A percentile compares a stretch with the other conserved stretches of the same genome.
phyloP scores from a whole-genome alignment of 352 stramenopile species.

The Thalassiosira mediterranea region DNA sequence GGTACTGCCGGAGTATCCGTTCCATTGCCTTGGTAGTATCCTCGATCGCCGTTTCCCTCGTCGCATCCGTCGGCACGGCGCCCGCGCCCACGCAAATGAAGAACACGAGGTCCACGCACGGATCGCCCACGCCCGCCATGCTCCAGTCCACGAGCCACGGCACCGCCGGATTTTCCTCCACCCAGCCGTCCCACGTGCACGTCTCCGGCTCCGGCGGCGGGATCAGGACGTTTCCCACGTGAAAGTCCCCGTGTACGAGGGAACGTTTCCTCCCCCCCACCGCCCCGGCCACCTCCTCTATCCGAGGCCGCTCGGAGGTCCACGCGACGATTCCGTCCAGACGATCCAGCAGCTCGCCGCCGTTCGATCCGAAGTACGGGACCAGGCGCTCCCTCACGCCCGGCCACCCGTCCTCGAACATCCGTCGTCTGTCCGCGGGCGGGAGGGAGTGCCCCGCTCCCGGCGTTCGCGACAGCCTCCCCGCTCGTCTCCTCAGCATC shows the following conservation, averaged over 20 bases:
- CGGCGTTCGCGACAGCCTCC: slow-evolving; percentile 8
- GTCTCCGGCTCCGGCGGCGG: not conserved
- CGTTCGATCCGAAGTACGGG: slow-evolving; percentile 8
- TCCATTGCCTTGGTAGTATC: slow-evolving; percentile 7
- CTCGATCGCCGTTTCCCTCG: not conserved
- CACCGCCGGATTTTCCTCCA: not conserved
- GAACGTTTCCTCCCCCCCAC: slow-evolving; percentile 22
- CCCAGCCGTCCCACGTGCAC: too few relatives aligned
- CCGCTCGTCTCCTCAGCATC: slow-evolving; percentile 7
- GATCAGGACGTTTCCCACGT: slow-evolving; percentile 56
- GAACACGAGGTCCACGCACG: slow-evolving; percentile 53
- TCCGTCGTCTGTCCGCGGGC: slow-evolving; percentile 4
- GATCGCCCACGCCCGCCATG: slow-evolving; percentile 45
- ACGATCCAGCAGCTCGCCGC: not conserved
- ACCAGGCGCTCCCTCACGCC: slow-evolving; percentile 23
- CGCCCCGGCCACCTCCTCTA: slow-evolving; percentile 1
- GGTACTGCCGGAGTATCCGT: slow-evolving; percentile 3
- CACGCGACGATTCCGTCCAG: slow-evolving; percentile 17
- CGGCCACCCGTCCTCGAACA: slow-evolving; percentile 16
- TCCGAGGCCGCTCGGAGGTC: slow-evolving; percentile 2
- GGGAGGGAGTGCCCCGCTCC: slow-evolving; percentile 12
- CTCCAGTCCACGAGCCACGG: slow-evolving; percentile 53
- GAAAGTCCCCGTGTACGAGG: slow-evolving; percentile 58
- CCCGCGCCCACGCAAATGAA: slow-evolving; percentile 44
- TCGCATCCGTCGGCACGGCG: not conserved